Conservation (phyloP, 306 rosid genomes). For the Trifolium repens region DNA sequence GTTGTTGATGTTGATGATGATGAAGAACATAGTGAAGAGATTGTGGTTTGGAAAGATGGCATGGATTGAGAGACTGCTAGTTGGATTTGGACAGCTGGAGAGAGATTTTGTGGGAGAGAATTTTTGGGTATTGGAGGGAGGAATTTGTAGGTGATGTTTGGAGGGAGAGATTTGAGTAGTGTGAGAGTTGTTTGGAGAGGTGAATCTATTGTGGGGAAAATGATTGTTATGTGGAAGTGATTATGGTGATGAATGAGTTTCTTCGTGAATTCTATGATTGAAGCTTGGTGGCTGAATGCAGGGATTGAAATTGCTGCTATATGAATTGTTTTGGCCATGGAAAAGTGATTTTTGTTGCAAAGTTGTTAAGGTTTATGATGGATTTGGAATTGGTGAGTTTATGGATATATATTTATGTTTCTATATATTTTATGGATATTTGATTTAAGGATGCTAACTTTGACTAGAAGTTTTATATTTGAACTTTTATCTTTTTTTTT, state of each 20-base stretch:
- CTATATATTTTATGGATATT: background rate
- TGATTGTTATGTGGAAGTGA: slow-evolving; percentile 38
- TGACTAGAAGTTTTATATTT: background rate
- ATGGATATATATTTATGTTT: background rate
- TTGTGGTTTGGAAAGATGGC: slow-evolving; percentile 17
- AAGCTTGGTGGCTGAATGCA: slow-evolving; percentile 41
- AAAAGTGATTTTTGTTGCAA: background rate
- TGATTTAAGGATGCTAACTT: background rate
- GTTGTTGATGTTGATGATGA: slow-evolving; percentile 6
- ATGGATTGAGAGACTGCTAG: slow-evolving; percentile 40
- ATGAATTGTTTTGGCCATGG: slow-evolving; percentile 40
- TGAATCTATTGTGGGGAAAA: slow-evolving; percentile 39
- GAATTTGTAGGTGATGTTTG: slow-evolving; percentile 13
- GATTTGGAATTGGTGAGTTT: background rate
- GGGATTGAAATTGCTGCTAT: slow-evolving; percentile 41
- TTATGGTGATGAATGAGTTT: slow-evolving; percentile 35
- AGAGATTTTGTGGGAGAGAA: slow-evolving; percentile 22
- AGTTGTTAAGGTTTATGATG: background rate
- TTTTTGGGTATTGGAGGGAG: slow-evolving; percentile 38
- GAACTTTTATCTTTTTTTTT: too few species aligned
- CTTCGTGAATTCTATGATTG: slow-evolving; percentile 42
- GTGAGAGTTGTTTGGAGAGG: slow-evolving; percentile 27
- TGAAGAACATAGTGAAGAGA: slow-evolving; percentile 18
- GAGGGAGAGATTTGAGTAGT: slow-evolving; percentile 29
- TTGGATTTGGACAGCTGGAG: slow-evolving; percentile 1